phyloP scores from a whole-genome alignment of 345 rosid species.

The Salix viminalis region DNA sequence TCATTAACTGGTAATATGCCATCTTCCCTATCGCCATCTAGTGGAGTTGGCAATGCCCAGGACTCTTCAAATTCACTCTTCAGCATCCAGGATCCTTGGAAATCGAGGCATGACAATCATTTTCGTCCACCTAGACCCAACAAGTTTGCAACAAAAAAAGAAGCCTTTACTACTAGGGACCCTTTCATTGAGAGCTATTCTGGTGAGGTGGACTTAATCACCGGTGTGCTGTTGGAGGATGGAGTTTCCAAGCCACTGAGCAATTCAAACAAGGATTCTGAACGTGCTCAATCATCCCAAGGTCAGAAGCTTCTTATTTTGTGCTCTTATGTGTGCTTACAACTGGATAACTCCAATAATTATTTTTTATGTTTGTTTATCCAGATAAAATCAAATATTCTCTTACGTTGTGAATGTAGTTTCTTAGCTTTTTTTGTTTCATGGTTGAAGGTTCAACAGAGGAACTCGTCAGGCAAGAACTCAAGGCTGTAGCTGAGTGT shows the following conservation, averaged over 20 bases:
- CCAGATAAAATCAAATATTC: neutral
- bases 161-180: slow-evolving; percentile 32
- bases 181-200: slow-evolving; percentile 35
- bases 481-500: slow-evolving; percentile 65
- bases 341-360: neutral
- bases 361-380: neutral
- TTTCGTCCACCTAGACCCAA: slow-evolving; percentile 58
- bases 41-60: slow-evolving; percentile 28
- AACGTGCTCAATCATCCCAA: slow-evolving; percentile 33
- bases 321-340: neutral
- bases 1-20: slow-evolving; percentile 13
- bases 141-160: slow-evolving; percentile 44
- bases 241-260: slow-evolving; percentile 23
- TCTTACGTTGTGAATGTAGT: neutral
- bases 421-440: slow-evolving; percentile 11
- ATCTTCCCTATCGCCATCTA: slow-evolving; percentile 23
- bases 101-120: slow-evolving; percentile 40
- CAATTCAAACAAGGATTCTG: slow-evolving; percentile 35
- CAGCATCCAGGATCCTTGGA: slow-evolving; percentile 70
- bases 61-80: slow-evolving; percentile 57
- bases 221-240: slow-evolving; percentile 29
- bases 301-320: slow-evolving; percentile 27
- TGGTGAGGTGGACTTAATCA: slow-evolving; percentile 23
- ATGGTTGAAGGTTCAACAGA: slow-evolving; percentile 38
- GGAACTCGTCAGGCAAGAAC: slow-evolving; percentile 59